Percentiles rank a stretch among this genome's conserved stretches.
These are phyloP conservation scores for Russula virescens DNA, from an alignment of 768 basidiomycete genomes.

Conservation along the genomic window DNA sequence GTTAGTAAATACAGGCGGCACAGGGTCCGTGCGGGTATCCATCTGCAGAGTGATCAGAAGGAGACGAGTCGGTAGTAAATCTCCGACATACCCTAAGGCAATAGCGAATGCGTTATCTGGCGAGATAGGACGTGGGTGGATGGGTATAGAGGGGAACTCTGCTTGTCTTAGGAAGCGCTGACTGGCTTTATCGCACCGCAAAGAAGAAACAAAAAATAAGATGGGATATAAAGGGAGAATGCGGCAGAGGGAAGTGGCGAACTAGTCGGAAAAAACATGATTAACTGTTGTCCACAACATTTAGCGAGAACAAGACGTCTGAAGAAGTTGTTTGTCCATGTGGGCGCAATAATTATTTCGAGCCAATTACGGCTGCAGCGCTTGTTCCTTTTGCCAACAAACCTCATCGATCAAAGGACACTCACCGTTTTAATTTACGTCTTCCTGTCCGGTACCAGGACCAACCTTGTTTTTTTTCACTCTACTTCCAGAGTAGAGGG, in stretches of 20 bases:
- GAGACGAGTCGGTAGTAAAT: no score
- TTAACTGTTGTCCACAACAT: constrained; percentile 9
- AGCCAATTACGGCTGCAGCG: constrained; percentile 28
- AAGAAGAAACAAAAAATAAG: background rate
- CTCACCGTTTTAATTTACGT: background rate
- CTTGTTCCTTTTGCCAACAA: constrained; percentile 2
- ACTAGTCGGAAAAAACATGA: constrained; percentile 15
- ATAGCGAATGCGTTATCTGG: background rate
- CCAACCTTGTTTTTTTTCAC: background rate
- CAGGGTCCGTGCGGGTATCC: background rate
- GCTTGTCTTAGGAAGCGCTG: background rate
- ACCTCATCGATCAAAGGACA: constrained; percentile 17
- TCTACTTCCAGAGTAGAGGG: background rate
- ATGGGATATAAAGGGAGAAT: background rate
- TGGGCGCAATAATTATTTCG: constrained; percentile 33
- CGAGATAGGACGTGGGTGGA: background rate
- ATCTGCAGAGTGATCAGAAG: constrained; percentile 3
- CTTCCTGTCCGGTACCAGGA: background rate
- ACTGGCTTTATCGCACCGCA: constrained; percentile 1
- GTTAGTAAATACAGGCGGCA: background rate
- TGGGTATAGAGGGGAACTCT: background rate
- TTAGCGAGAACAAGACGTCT: constrained; percentile 26
- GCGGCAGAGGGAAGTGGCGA: constrained; percentile 1
- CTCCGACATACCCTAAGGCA: background rate
- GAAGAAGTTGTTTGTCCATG: constrained; percentile 44